Evolutionary conservation across 2,329 filamentous ascomycete species (phyloP), one percentile per base, ranked within the genome.

Genomic region (Rasamsonia emersonii): DNA sequence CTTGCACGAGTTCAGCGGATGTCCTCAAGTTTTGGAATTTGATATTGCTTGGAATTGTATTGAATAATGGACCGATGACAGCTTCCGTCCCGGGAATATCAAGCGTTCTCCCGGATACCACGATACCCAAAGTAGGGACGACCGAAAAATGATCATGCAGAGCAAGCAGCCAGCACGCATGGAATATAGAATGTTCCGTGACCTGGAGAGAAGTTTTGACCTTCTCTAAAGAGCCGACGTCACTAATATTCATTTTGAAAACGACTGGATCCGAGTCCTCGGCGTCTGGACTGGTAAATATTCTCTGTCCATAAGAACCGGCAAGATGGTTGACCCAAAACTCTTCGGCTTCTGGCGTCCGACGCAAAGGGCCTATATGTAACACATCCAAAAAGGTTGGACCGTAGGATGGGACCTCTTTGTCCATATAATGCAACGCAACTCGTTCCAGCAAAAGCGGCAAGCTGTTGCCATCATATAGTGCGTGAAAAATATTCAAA

Each of bases 401-500:
- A 0, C 64, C 64, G 5, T 52, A 46, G 1, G 50, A 44, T 21
- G 37, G 46, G 5, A 27, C 45, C 15, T 41, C 11, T 3, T 40
- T 24, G 1, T 48, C 48, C 10, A 49, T 41, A 45, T 84, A 85
- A 4, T 67, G 59, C 3, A 60, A 46, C 17, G 62, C 58, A 3
- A 93, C 64, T 13, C 68, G 58, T 3, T 71, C 52, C 13, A 93
- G 66, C 23, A 93, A 67, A 15, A 85, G 54, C 2, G 71, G 68
- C 23, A 93, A 70, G 39, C 86, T 89, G 42, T 73, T 80, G 2
- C 86, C 88, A 55, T 95, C 88, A 45, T 95, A 95, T 0, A 94
- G 56, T 0, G 74, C 86, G 51, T 95, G 88, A 57, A 94, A 93
- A 1, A 93, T 77, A 27, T 81, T 71, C 2, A 93, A 47, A 2